Evolutionary conservation across 2,329 filamentous ascomycete species (phyloP).

Genomic region (Exophiala spinifera): DNA sequence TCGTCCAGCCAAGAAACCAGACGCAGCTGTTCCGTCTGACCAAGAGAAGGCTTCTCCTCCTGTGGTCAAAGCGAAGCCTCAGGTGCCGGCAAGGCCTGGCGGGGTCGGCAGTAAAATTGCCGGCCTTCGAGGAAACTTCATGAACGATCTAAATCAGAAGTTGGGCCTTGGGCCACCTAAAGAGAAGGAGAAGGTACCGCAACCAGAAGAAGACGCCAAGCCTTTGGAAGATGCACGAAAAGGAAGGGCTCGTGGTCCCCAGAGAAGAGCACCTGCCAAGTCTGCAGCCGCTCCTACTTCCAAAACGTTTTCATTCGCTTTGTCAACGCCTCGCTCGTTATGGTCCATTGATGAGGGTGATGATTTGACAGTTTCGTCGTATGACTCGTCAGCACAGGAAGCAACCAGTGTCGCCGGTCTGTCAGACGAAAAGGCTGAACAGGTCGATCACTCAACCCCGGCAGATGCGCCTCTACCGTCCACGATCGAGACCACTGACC

Average conservation of each 20-base stretch:
- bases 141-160: slow-evolving; percentile 88
- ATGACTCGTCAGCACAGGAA: background rate
- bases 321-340: slow-evolving; percentile 22
- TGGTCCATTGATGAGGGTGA: slow-evolving; percentile 28
- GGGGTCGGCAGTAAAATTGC: slow-evolving; percentile 77
- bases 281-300: slow-evolving; percentile 38
- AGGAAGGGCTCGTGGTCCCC: slow-evolving; percentile 81
- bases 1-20: slow-evolving; percentile 57
- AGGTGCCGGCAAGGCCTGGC: slow-evolving; percentile 71
- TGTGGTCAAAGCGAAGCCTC: slow-evolving; percentile 71
- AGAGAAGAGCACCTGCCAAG: slow-evolving; percentile 65
- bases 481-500: slow-evolving; percentile 14
- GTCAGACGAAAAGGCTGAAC: slow-evolving; percentile 62
- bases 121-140: slow-evolving; percentile 83
- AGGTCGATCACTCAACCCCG: slow-evolving; percentile 54
- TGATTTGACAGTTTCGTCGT: slow-evolving; percentile 19
- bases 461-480: slow-evolving; percentile 46
- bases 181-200: slow-evolving; percentile 59
- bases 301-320: slow-evolving; percentile 18
- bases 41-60: slow-evolving; percentile 37
- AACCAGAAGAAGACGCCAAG: slow-evolving; percentile 58
- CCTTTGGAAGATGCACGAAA: slow-evolving; percentile 89
- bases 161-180: slow-evolving; percentile 83
- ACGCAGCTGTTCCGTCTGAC: slow-evolving; percentile 39
- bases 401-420: background rate